Evolutionary conservation across 345 rosid genomes (phyloP).

Genomic region (Salix koriyanagi): DNA sequence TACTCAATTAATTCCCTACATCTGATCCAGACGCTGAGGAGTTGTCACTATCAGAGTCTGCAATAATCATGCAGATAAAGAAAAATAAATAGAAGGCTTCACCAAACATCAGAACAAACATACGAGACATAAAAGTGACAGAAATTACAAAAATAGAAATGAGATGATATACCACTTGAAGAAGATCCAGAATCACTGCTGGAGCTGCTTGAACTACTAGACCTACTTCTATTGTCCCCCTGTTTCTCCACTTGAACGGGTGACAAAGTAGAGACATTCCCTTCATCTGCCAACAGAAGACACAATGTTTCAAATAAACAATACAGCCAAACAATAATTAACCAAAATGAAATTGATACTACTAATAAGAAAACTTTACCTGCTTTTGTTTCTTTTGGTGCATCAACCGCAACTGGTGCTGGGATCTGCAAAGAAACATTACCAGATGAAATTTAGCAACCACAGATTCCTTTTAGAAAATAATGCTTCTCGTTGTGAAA

Average conservation of each 20-base stretch:
- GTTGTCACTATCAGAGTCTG: conserved; percentile 90
- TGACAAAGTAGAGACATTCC: conserved; percentile 42
- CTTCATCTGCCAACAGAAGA: conserved; percentile 43
- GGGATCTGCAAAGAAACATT: conserved; percentile 42
- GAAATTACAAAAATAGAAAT: neutral
- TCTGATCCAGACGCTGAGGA: conserved; percentile 91
- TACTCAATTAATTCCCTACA: conserved; percentile 42
- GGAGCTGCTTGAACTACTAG: conserved; percentile 96
- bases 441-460: conserved; percentile 4
- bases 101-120: neutral
- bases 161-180: conserved; percentile 63
- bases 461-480: neutral
- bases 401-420: conserved; percentile 39
- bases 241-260: conserved; percentile 58
- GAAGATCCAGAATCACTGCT: conserved; percentile 97
- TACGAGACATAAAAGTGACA: neutral
- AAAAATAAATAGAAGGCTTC: neutral
- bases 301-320: conserved; percentile 6
- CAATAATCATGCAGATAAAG: conserved; percentile 18
- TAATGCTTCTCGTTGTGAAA: neutral
- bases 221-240: conserved; percentile 59
- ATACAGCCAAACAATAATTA: conserved; percentile 5
- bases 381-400: conserved; percentile 51
- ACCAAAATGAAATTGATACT: neutral
- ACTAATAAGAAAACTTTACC: conserved; percentile 32